Percentiles rank a stretch among this genome's conserved stretches.
Conservation (phyloP, 2,329 filamentous ascomycete genomes). For the Colletotrichum sp. region DNA sequence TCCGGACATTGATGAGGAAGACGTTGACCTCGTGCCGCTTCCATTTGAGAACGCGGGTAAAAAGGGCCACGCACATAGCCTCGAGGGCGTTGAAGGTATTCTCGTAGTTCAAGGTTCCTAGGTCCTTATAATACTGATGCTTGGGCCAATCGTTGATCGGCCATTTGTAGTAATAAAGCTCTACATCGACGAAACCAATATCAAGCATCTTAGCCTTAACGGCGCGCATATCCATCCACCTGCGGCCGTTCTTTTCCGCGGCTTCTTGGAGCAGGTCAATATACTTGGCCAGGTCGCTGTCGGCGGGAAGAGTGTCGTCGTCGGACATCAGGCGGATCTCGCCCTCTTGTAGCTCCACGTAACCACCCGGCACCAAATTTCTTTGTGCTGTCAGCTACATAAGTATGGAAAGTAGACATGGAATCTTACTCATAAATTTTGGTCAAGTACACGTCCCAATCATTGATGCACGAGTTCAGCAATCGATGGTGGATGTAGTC, state of each 20-base stretch:
- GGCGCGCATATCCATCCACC: slow-evolving; percentile 23
- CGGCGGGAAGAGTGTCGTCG: background rate
- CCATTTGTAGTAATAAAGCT: slow-evolving; percentile 16
- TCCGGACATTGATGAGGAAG: slow-evolving; percentile 36
- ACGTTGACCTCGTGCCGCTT: slow-evolving; percentile 33
- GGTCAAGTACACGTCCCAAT: background rate
- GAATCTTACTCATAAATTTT: background rate
- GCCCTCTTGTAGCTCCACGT: slow-evolving; percentile 24
- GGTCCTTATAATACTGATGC: background rate
- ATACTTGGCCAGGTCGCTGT: background rate
- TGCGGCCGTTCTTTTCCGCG: slow-evolving; percentile 23
- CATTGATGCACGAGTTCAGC: background rate
- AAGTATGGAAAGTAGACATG: too few species aligned
- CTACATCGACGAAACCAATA: slow-evolving; percentile 27
- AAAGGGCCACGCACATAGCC: slow-evolving; percentile 37
- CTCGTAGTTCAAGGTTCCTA: slow-evolving; percentile 28
- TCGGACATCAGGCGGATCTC: background rate
- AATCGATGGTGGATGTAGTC: slow-evolving; percentile 58
- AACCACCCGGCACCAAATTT: background rate
- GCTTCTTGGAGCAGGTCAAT: background rate
- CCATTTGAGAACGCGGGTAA: slow-evolving; percentile 38
- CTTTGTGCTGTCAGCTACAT: background rate
- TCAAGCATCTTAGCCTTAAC: slow-evolving; percentile 30
- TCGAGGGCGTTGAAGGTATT: slow-evolving; percentile 37
- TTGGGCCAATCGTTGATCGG: slow-evolving; percentile 22